Evolutionary conservation across 2,329 filamentous ascomycete genomes (phyloP).

Genomic region (Penicillium nordicum): DNA sequence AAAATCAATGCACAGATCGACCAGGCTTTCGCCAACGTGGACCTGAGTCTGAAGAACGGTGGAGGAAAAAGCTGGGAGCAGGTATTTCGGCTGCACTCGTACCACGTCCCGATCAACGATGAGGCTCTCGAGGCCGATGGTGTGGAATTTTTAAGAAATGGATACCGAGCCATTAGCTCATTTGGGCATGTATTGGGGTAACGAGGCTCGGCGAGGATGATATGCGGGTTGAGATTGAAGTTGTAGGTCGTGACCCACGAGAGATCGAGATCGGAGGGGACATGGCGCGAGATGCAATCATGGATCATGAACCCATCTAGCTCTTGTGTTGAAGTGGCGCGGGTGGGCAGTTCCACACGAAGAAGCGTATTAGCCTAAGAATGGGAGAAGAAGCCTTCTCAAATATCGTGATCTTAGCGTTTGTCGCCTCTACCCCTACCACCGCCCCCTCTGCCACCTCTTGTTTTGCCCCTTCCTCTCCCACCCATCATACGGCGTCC

Average conservation of each 20-base stretch:
- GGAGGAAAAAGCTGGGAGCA: conserved; percentile 51
- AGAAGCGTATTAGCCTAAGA: background rate
- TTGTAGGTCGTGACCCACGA: conserved; percentile 44
- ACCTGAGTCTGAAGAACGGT: conserved; percentile 49
- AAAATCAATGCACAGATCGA: conserved; percentile 49
- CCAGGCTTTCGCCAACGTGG: conserved; percentile 57
- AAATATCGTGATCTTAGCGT: background rate
- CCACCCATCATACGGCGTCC: conserved; percentile 13
- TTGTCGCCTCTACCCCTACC: conserved; percentile 14
- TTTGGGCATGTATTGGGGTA: conserved; percentile 56
- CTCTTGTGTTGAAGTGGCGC: background rate
- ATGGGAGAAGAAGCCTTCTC: background rate
- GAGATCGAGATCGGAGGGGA: background rate
- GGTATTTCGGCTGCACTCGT: conserved; percentile 50
- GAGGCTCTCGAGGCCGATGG: conserved; percentile 42
- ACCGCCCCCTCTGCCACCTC: conserved; percentile 16
- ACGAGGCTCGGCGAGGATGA: conserved; percentile 45
- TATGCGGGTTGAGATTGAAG: conserved; percentile 61
- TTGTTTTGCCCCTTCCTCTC: conserved; percentile 24
- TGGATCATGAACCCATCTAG: background rate
- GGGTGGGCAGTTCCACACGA: background rate
- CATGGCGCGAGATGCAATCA: background rate
- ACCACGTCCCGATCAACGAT: conserved; percentile 45
- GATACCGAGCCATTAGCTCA: conserved; percentile 52
- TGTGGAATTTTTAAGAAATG: conserved; percentile 49